phyloP scores from a whole-genome alignment of 768 basidiomycete genomes.

The Cubamyces lactineus region DNA sequence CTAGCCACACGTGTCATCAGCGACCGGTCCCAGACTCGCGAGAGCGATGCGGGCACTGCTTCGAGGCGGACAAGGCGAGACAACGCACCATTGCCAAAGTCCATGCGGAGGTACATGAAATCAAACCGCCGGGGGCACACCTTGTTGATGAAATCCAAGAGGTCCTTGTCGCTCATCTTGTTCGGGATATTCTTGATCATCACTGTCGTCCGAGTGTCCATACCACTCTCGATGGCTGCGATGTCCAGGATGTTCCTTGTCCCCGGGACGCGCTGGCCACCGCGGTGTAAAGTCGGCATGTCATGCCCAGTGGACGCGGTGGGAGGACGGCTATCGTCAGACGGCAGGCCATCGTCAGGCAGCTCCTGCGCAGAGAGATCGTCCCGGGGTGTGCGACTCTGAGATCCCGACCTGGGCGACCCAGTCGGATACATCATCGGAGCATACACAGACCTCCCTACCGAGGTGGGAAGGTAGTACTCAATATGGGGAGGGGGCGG shows the following conservation, averaged over 20 bases:
- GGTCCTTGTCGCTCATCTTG: constrained; percentile 81
- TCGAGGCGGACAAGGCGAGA: background rate
- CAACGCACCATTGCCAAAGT: constrained; percentile 73
- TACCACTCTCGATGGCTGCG: constrained; percentile 71
- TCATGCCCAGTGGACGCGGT: background rate
- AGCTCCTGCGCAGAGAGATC: background rate
- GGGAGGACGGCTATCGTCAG: background rate
- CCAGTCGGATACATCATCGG: background rate
- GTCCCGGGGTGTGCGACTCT: background rate
- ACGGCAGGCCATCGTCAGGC: constrained; percentile 16
- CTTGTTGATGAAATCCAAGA: constrained; percentile 66
- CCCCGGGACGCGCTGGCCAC: constrained; percentile 13
- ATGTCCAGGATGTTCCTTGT: constrained; percentile 65
- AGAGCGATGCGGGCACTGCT: background rate
- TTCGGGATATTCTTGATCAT: constrained; percentile 95
- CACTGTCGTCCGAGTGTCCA: constrained; percentile 81
- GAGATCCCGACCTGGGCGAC: background rate
- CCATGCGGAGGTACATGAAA: constrained; percentile 88
- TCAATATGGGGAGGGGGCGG: constrained; percentile 18
- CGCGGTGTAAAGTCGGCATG: background rate
- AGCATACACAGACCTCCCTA: background rate
- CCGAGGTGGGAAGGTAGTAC: constrained; percentile 18
- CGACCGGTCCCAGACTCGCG: background rate
- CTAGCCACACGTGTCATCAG: constrained; percentile 38
- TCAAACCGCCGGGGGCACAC: constrained; percentile 81